A percentile compares a stretch with the other conserved stretches of the same genome.
phyloP scores from a whole-genome alignment of 257 asterid genomes.

The Capsicum rhomboideum region DNA sequence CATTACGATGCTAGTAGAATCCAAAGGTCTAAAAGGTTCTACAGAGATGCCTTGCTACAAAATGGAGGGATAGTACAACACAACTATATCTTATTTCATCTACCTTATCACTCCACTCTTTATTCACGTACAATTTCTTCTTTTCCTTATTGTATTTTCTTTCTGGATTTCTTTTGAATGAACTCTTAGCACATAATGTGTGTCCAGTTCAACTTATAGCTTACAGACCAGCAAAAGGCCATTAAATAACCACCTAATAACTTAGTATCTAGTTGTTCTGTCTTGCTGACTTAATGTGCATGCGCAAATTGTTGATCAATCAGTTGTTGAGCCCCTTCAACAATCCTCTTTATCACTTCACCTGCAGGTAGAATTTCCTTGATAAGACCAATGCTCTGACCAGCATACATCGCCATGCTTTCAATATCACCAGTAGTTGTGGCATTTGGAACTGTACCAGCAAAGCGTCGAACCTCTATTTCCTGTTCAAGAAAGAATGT shows the following conservation, averaged over 20 bases:
- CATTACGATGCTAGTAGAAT: too few species aligned
- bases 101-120: not conserved
- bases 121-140: not conserved
- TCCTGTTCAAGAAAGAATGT: slow-evolving; percentile 33
- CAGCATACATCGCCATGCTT: slow-evolving; percentile 86
- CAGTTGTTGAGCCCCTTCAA: slow-evolving; percentile 55
- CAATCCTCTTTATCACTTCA: slow-evolving; percentile 51
- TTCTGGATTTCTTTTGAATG: not conserved
- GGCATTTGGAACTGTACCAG: slow-evolving; percentile 69
- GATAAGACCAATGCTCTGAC: slow-evolving; percentile 58
- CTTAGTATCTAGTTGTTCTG: not conserved
- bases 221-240: not conserved
- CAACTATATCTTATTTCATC: not conserved
- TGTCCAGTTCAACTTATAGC: not conserved
- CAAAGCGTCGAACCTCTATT: slow-evolving; percentile 60
- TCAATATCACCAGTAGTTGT: slow-evolving; percentile 63
- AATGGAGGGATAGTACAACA: too few species aligned
- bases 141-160: not conserved
- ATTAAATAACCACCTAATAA: not conserved
- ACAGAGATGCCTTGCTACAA: too few species aligned
- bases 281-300: not conserved
- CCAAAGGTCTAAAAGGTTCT: too few species aligned
- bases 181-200: not conserved
- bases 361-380: slow-evolving; percentile 62
- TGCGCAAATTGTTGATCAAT: slow-evolving; percentile 32